Conservation (phyloP, 306 rosid species). For the Cicer chorassanicum region DNA sequence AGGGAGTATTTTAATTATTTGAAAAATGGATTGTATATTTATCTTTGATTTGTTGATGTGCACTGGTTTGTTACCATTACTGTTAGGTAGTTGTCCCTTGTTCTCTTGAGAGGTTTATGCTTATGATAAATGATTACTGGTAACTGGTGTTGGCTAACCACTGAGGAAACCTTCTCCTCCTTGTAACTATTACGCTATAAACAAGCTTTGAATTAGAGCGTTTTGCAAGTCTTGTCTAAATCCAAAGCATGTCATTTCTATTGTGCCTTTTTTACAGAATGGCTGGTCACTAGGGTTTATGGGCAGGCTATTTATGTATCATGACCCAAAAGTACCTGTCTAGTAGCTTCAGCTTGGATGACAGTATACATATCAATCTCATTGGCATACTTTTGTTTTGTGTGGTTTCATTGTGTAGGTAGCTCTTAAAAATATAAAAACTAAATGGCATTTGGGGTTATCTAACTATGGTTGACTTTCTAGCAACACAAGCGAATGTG, state of each 20-base stretch:
- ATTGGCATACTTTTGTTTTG: neutral
- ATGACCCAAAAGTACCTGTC: neutral
- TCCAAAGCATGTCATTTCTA: slow-evolving; percentile 3
- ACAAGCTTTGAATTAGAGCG: neutral
- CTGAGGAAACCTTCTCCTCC: neutral
- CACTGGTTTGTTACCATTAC: slow-evolving; percentile 1
- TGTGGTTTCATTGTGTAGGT: neutral
- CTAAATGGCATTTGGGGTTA: neutral
- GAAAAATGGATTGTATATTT: neutral
- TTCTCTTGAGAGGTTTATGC: slow-evolving; percentile 10
- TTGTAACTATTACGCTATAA: neutral
- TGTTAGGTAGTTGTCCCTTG: neutral
- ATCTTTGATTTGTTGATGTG: neutral
- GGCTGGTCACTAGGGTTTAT: neutral
- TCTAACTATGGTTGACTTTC: neutral
- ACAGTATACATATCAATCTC: neutral
- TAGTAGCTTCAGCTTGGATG: neutral
- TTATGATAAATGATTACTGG: neutral
- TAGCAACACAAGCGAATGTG: neutral
- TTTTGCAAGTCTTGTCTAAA: neutral
- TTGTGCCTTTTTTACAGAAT: neutral
- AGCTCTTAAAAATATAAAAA: neutral
- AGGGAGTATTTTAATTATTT: neutral
- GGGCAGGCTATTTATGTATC: slow-evolving; percentile 11
- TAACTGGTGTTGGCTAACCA: neutral